phyloP scores from a whole-genome alignment of 768 basidiomycete genomes.

The Leccinum uliginosum region DNA sequence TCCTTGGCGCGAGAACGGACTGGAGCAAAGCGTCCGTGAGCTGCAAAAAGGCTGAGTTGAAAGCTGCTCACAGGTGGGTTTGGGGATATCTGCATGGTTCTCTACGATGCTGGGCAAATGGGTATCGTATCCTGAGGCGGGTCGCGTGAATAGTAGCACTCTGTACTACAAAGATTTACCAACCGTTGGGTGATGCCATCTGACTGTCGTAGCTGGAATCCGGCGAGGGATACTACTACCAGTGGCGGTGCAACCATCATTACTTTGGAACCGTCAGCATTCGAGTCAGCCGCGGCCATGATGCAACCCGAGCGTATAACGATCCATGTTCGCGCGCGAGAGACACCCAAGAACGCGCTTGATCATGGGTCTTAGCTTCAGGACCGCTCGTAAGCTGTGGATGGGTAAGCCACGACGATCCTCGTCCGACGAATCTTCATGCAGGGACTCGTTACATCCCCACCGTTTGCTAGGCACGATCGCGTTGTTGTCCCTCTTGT shows the following conservation, averaged over 20 bases:
- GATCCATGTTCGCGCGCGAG: background rate
- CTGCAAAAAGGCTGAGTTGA: background rate
- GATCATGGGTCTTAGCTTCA: constrained; percentile 42
- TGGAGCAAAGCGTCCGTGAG: constrained; percentile 10
- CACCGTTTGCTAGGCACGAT: constrained; percentile 32
- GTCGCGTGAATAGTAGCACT: background rate
- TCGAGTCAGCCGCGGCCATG: constrained; percentile 7
- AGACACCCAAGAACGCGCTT: background rate
- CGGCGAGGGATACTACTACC: background rate
- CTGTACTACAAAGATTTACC: background rate
- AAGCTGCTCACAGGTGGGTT: constrained; percentile 16
- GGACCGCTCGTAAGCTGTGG: constrained; percentile 39
- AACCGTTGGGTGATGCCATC: constrained; percentile 15
- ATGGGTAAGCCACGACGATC: constrained; percentile 27
- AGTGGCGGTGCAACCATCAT: background rate
- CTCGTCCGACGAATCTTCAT: background rate
- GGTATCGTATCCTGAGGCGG: constrained; percentile 6
- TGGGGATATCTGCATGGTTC: background rate
- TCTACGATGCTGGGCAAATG: background rate
- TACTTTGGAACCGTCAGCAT: background rate
- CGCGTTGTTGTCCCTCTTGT: constrained; percentile 31
- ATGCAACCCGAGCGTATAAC: background rate
- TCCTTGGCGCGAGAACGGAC: constrained; percentile 48
- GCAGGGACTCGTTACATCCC: background rate
- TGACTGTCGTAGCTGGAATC: background rate